Base-by-base conservation (phyloP, 768 basidiomycete species). In the Leccinum disarticulatum region DNA sequence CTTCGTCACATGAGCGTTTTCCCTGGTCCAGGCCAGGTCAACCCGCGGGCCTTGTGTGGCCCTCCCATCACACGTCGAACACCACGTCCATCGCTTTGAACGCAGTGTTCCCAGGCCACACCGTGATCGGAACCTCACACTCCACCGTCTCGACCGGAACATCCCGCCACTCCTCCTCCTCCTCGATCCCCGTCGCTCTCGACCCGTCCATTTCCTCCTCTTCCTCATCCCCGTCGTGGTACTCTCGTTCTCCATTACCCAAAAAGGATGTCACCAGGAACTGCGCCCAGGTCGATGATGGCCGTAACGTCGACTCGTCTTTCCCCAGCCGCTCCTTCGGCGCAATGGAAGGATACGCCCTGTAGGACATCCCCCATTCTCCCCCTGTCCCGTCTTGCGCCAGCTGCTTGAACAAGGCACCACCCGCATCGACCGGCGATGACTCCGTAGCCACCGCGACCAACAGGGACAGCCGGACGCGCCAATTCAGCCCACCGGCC, bases 91-190 rank as follows among this genome's bases (percentile, higher is more conserved):
- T 78, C 4, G 91, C 84, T 73, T 84, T 87, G 75, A 91, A 94
- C 48, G 87, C 89, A 4, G 92, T 95, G 74, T 93, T 94, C 48
- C 92, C 92, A 11, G 94, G 87, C 83, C 89, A 95, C 1, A 97
- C 89, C 64, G 74, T 84, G 58, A 98, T 84, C 19, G 93, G 92
- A 47, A 98, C 90, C 72, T 95, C 91, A 67, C 95, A 97, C 73
- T 97, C 96, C 17, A 98, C 93, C 60, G 87, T 91, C 81, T 98
- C 95, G 27, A 88, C 80, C 68, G 73, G 78, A 11, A 90, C 81
- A 59, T 87, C 86, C 56, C 67, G 68, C 91, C 90, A 93, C 1
- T 79, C 86, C 6, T 78, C 80, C 6, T 78, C 80, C 59, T 85
- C 84, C n/a, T 74, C 76, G 0, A 81, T 84, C 5, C 77, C 80